Percentiles rank a stretch among this genome's conserved stretches.
Evolutionary conservation across 2,329 filamentous ascomycete species (phyloP).

Genomic region (Hypoxylon sp.): DNA sequence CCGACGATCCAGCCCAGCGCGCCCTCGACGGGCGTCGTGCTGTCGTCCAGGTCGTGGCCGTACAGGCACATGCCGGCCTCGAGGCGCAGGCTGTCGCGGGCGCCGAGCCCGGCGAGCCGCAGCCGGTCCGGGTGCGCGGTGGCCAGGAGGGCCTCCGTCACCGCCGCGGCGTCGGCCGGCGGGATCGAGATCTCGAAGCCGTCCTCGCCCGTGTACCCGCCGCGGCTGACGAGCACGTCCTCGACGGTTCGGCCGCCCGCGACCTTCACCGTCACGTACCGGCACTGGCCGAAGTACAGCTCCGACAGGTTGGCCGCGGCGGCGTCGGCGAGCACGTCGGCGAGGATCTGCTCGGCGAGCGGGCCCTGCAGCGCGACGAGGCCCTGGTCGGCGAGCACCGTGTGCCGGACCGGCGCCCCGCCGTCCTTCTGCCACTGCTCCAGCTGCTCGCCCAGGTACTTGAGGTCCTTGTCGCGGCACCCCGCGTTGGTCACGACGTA

Average conservation of each 20-base stretch:
- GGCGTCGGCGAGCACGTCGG: slow-evolving; percentile 68
- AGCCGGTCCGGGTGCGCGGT: slow-evolving; percentile 71
- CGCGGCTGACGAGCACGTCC: slow-evolving; percentile 81
- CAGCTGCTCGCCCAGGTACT: slow-evolving; percentile 79
- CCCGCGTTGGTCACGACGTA: slow-evolving; percentile 97
- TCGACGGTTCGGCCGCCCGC: slow-evolving; percentile 61
- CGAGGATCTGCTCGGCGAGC: slow-evolving; percentile 75
- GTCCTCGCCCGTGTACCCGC: slow-evolving; percentile 97
- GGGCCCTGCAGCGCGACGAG: slow-evolving; percentile 93
- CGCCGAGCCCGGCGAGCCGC: slow-evolving; percentile 87
- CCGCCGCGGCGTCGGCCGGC: slow-evolving; percentile 69
- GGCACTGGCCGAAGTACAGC: slow-evolving; percentile 85
- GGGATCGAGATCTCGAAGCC: slow-evolving; percentile 96
- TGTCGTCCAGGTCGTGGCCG: slow-evolving; percentile 93
- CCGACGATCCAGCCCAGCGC: slow-evolving; percentile 82
- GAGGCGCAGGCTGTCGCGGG: slow-evolving; percentile 89
- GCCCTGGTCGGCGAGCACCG: slow-evolving; percentile 77
- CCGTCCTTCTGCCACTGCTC: slow-evolving; percentile 67
- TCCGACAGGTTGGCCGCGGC: slow-evolving; percentile 67
- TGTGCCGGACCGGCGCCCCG: slow-evolving; percentile 70
- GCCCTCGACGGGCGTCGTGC: slow-evolving; percentile 70
- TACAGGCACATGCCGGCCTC: slow-evolving; percentile 99
- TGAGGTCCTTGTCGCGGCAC: slow-evolving; percentile 87
- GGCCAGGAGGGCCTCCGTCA: slow-evolving; percentile 77
- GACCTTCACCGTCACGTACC: slow-evolving; percentile 73